Evolutionary conservation across 805 yeast genomes (phyloP), one percentile per base, ranked within the genome.

Genomic region (Scheffersomyces ergatensis): DNA sequence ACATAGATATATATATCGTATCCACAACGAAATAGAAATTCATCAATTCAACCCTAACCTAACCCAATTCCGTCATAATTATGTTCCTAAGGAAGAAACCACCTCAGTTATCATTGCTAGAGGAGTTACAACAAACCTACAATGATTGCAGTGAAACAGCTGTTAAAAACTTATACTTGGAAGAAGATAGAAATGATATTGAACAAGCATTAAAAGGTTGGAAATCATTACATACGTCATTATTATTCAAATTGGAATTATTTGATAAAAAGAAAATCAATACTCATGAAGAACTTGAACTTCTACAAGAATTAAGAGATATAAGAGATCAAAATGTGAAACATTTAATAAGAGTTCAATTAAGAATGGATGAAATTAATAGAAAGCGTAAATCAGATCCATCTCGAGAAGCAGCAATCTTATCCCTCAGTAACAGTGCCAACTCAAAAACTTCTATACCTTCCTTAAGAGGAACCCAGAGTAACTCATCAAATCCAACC

Each of bases 181-280:
- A 85, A 51, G 83, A 83, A 43, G 64, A 67, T 15, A 29, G 11
- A 14, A 67, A 72, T 25, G 70, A 74, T 16, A 58, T 70, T 34
- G 75, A 70, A 37, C 78, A 74, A 14, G 85, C 89, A 2, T 60
- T 83, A 16, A 77, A 75, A 44, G 90, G 90, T 2, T 84, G 92
- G 90, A 83, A 80, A 48, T 67, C 80, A 2, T 60, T 85, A n/a
- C 87, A 82, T 46, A 79, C 85, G 2, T 74, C 77, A 36, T 69
- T 82, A 2, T 67, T 78, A 36, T 77, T 67, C 54, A 78, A 78
- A 49, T 60, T 83, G 33, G 86, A 82, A 44, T 57, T 39, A 49
- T 84, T 49, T 73, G 83, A 53, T 63, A 76, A 58, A 59, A 44
- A 57, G 55, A 53, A 54, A 55, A 23, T 49, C 34, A 66, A 64